These are phyloP conservation scores for Lycium barbarum DNA, from an alignment of 257 asterid species.

Conservation along the genomic window DNA sequence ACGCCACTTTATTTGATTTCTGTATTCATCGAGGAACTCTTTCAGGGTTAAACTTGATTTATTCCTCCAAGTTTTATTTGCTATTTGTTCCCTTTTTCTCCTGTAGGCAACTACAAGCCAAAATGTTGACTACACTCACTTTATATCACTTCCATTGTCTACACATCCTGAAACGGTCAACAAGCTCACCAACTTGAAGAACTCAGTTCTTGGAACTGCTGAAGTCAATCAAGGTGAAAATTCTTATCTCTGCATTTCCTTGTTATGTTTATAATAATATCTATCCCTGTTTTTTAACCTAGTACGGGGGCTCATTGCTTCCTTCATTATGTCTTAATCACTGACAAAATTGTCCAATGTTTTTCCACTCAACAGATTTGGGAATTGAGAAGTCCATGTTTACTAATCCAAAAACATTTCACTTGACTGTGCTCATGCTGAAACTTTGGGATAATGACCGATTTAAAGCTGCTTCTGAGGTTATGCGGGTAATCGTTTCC, in stretches of 20 bases:
- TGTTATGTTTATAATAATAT: not conserved
- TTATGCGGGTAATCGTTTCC: conserved; percentile 68
- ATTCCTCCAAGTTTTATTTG: not conserved
- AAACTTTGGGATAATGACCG: conserved; percentile 85
- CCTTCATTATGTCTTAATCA: not conserved
- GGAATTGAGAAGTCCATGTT: conserved; percentile 86
- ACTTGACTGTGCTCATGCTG: conserved; percentile 94
- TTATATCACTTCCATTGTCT: conserved; percentile 93
- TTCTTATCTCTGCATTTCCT: not conserved
- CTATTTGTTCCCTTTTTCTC: conserved; percentile 30
- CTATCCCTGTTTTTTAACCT: not conserved
- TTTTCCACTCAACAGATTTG: conserved; percentile 49
- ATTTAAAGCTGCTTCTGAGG: conserved; percentile 72
- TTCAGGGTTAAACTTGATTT: not conserved
- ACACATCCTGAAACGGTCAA: conserved; percentile 69
- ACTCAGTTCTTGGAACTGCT: conserved; percentile 55
- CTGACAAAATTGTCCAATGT: conserved; percentile 3
- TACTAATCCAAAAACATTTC: conserved; percentile 83
- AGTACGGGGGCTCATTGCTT: not conserved
- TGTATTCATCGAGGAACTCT: not conserved
- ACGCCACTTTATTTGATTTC: not conserved
- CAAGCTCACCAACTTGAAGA: conserved; percentile 76
- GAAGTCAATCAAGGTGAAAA: conserved; percentile 33
- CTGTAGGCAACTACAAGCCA: conserved; percentile 76
- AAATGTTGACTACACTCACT: conserved; percentile 80